A percentile compares a stretch with the other conserved stretches of the same genome.
phyloP scores from a whole-genome alignment of 2,329 filamentous ascomycete species.

The Alternaria conjuncta region DNA sequence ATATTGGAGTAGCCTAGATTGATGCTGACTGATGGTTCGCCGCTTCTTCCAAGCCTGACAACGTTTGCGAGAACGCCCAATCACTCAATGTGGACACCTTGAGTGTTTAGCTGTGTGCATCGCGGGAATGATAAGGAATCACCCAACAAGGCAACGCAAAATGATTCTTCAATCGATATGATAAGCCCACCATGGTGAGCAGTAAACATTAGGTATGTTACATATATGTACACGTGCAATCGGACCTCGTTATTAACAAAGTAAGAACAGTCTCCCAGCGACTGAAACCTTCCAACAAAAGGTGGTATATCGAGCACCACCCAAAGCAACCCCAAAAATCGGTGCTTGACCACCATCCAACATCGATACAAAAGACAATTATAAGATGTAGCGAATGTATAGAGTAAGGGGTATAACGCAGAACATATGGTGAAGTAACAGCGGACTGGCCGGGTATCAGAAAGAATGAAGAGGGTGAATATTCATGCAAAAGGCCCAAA shows the following conservation, averaged over 20 bases:
- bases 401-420: slow-evolving; percentile 13
- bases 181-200: not conserved
- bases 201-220: slow-evolving; percentile 27
- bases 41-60: not conserved
- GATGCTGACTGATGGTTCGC: not conserved
- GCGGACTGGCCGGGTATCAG: slow-evolving; percentile 34
- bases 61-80: not conserved
- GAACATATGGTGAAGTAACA: slow-evolving; percentile 11
- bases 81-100: not conserved
- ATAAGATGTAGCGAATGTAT: slow-evolving; percentile 13
- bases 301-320: slow-evolving; percentile 17
- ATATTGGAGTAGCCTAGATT: not conserved
- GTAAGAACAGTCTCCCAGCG: slow-evolving; percentile 14
- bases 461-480: slow-evolving; percentile 21
- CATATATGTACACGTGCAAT: slow-evolving; percentile 23
- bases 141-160: not conserved
- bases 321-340: not conserved
- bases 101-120: not conserved
- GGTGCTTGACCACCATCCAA: not conserved
- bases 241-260: slow-evolving; percentile 25
- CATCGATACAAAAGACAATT: slow-evolving; percentile 16
- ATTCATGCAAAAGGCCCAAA: slow-evolving; percentile 17
- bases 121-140: not conserved
- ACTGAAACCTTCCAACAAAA: slow-evolving; percentile 8
- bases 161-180: not conserved